Percentiles rank a stretch among this genome's conserved stretches.
These are phyloP conservation scores for Pterula multifida DNA, from an alignment of 1,284 basidiomycete genomes.

Conservation along the genomic window DNA sequence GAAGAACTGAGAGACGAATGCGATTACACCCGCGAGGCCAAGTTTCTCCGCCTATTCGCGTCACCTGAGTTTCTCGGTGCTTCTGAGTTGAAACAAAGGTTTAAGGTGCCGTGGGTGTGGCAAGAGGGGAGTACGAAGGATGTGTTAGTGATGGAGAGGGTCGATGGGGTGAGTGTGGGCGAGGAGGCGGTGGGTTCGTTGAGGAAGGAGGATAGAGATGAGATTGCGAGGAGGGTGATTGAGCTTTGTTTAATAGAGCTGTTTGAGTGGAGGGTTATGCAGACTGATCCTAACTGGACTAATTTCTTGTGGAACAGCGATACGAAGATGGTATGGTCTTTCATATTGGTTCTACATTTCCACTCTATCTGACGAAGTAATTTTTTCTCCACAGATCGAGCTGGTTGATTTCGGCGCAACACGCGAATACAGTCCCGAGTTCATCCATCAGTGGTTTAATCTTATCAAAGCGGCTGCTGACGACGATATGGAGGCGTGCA, in stretches of 20 bases:
- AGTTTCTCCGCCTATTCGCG: conserved; percentile 57
- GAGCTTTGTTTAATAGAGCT: conserved; percentile 86
- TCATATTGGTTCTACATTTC: neutral
- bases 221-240: conserved; percentile 75
- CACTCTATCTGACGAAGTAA: neutral
- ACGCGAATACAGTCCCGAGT: conserved; percentile 73
- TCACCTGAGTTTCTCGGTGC: conserved; percentile 35
- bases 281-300: conserved; percentile 98
- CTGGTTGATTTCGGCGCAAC: conserved; percentile 97
- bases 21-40: conserved; percentile 83
- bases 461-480: conserved; percentile 71
- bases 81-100: conserved; percentile 37
- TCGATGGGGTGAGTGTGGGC: conserved; percentile 77
- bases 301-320: conserved; percentile 86
- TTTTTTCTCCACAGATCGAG: conserved; percentile 44
- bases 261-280: conserved; percentile 89
- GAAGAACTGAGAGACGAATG: conserved; percentile 93
- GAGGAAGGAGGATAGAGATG: conserved; percentile 57
- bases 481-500: conserved; percentile 61
- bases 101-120: conserved; percentile 83
- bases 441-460: conserved; percentile 83
- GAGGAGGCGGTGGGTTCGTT: conserved; percentile 39
- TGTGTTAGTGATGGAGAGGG: conserved; percentile 86
- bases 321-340: conserved; percentile 33
- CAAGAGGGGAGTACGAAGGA: conserved; percentile 68